Evolutionary conservation across 2,329 filamentous ascomycete species (phyloP).

Genomic region (Fusarium annulatum): DNA sequence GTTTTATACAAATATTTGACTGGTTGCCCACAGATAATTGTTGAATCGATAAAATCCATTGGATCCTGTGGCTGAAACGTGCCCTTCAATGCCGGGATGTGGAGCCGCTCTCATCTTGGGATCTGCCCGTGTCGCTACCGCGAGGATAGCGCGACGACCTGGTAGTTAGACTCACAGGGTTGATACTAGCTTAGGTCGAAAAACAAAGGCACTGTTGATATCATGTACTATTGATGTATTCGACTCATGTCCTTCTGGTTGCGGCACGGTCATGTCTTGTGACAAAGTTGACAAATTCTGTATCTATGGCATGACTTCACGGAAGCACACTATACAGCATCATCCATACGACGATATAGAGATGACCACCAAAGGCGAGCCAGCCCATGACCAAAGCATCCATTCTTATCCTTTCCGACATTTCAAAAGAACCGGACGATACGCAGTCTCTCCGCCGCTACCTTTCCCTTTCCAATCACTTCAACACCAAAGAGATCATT

Average conservation of each 20-base stretch:
- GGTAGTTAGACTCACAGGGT: too few relatives aligned
- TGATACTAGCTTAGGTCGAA: too few relatives aligned
- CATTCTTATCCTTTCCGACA: fast-evolving
- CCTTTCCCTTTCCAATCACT: fast-evolving
- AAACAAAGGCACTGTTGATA: too few relatives aligned
- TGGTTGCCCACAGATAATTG: neutral
- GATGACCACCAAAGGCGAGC: fast-evolving
- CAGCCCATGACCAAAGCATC: neutral
- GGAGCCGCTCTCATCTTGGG: neutral
- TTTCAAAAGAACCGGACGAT: fast-evolving
- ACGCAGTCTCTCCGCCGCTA: fast-evolving
- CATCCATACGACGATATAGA: neutral
- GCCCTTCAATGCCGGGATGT: neutral
- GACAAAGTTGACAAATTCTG: neutral
- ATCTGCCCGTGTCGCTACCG: neutral
- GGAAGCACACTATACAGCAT: neutral
- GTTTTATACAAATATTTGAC: too few relatives aligned
- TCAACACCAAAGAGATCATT: neutral
- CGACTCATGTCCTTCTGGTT: fast-evolving
- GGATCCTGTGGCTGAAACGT: neutral
- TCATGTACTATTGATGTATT: neutral
- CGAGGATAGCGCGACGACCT: neutral
- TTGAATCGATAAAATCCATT: neutral
- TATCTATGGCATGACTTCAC: fast-evolving
- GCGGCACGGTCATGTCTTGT: neutral